These are phyloP conservation scores for Cudoniella acicularis DNA, from an alignment of 495 filamentous ascomycete genomes.

Conservation along the genomic window DNA sequence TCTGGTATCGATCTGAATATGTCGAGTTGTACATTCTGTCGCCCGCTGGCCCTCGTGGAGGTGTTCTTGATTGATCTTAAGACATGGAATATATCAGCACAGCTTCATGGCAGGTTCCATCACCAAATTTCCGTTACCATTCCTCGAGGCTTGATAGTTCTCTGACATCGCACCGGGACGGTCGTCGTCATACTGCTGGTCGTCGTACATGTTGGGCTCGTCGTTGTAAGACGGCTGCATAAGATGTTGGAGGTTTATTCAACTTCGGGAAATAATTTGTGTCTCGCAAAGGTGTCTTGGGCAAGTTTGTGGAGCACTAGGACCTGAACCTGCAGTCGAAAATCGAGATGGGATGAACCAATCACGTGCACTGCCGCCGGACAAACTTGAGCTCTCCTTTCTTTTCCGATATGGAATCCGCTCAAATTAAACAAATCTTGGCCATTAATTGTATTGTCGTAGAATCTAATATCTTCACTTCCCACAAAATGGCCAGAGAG, in stretches of 20 bases:
- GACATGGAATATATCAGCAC: constrained; percentile 27
- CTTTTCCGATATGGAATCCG: no score
- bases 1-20: constrained; percentile 26
- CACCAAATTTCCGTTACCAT: constrained; percentile 29
- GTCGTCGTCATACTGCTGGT: constrained; percentile 20
- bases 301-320: no score
- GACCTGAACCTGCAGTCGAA: no score
- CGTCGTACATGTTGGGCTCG: constrained; percentile 26
- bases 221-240: background rate
- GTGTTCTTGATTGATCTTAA: constrained; percentile 39
- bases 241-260: constrained; percentile 5
- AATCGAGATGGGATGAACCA: no score
- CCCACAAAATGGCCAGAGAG: constrained; percentile 21
- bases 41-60: constrained; percentile 37
- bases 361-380: no score
- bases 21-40: constrained; percentile 36
- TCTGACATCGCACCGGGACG: constrained; percentile 5
- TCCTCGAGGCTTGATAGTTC: constrained; percentile 21
- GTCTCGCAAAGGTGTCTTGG: no score
- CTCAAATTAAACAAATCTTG: no score
- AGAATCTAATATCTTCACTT: no score
- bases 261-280: no score
- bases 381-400: no score
- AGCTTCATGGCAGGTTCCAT: constrained; percentile 17
- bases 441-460: no score